Evolutionary conservation across 345 rosid species (phyloP).

Genomic region (Capsella bursapastoris): DNA sequence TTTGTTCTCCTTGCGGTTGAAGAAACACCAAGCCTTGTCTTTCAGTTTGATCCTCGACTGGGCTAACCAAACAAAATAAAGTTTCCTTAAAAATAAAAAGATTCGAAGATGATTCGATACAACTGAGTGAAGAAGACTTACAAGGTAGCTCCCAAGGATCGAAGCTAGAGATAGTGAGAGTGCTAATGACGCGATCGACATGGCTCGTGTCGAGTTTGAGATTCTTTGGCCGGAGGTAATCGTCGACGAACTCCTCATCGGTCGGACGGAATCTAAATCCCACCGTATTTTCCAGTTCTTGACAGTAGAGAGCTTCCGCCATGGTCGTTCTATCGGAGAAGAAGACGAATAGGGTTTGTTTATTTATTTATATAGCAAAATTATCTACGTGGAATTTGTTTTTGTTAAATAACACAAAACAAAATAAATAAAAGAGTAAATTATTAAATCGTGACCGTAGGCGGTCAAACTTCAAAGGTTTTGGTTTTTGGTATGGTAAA

Average conservation of each 20-base stretch:
- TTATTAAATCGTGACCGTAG: too few relatives aligned
- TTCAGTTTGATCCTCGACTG: conserved; percentile 25
- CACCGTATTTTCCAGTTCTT: conserved; percentile 21
- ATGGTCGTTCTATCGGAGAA: neutral
- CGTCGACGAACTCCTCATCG: conserved; percentile 50
- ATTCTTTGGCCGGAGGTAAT: conserved; percentile 48
- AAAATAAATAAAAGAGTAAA: too few relatives aligned
- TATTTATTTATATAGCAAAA: too few relatives aligned
- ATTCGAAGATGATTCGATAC: neutral
- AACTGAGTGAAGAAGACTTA: conserved; percentile 4
- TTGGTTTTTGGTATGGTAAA: too few relatives aligned
- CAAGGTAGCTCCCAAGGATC: conserved; percentile 64
- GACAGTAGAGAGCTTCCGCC: neutral
- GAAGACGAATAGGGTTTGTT: too few relatives aligned
- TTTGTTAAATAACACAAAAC: too few relatives aligned
- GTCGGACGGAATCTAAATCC: conserved; percentile 56
- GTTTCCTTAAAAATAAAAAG: too few relatives aligned
- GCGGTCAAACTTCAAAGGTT: too few relatives aligned
- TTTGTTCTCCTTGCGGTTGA: conserved; percentile 40
- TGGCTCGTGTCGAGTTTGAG: conserved; percentile 4
- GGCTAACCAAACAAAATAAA: conserved; percentile 1
- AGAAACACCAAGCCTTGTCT: conserved; percentile 51
- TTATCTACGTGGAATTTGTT: too few relatives aligned
- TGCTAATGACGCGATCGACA: conserved; percentile 37
- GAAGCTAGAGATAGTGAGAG: conserved; percentile 44